Percentiles rank a stretch among this genome's conserved stretches.
phyloP scores from a whole-genome alignment of 1,139 yeast species.

The Candida tropicalis region DNA sequence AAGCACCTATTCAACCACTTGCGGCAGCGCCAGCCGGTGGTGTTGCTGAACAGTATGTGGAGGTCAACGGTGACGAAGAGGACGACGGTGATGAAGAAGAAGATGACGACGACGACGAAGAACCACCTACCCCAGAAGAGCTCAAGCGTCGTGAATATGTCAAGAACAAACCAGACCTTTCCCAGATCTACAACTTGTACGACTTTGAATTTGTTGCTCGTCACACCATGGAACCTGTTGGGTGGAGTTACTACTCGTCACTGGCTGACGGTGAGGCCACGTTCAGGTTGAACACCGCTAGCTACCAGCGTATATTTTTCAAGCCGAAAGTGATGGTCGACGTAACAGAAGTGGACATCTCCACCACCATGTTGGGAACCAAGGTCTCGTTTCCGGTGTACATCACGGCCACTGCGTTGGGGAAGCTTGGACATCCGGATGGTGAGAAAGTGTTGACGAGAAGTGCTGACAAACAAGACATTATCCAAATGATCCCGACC shows the following conservation, averaged over 20 bases:
- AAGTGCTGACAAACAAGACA: constrained; percentile 67
- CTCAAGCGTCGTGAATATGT: constrained; percentile 26
- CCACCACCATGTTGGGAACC: constrained; percentile 45
- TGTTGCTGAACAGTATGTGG: constrained; percentile 22
- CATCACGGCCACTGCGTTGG: constrained; percentile 79
- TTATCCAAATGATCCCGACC: constrained; percentile 82
- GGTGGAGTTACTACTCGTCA: constrained; percentile 91
- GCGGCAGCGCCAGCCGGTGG: constrained; percentile 12
- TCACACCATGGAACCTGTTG: constrained; percentile 65
- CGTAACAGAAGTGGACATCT: constrained; percentile 48
- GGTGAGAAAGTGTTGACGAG: constrained; percentile 81
- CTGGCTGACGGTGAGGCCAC: constrained; percentile 94
- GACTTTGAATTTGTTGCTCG: constrained; percentile 89
- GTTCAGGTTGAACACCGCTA: constrained; percentile 83
- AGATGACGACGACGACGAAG: constrained; percentile 35
- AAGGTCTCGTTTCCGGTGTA: constrained; percentile 60
- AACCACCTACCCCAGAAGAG: constrained; percentile 36
- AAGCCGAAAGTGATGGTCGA: constrained; percentile 80
- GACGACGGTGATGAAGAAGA: constrained; percentile 27
- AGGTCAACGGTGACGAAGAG: constrained; percentile 33
- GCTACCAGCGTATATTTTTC: constrained; percentile 85
- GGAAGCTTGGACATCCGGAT: constrained; percentile 73
- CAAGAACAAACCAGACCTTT: constrained; percentile 59
- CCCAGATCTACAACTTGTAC: constrained; percentile 66
- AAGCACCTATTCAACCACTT: constrained; percentile 25